These are phyloP conservation scores for Pachysolen tannophilus DNA, from an alignment of 805 yeast genomes.

Conservation along the genomic window DNA sequence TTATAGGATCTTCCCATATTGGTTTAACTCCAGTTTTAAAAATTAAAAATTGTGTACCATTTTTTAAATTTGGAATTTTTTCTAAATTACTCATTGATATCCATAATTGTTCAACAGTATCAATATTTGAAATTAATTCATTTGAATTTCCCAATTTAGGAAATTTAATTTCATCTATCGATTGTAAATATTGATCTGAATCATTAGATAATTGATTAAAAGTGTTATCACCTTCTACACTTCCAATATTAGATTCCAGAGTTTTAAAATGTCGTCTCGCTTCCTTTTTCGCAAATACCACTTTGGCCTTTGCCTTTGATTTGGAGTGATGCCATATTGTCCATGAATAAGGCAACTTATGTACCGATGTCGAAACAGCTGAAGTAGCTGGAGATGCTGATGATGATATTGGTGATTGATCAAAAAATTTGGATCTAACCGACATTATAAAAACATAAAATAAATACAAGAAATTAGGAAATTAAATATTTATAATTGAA, in stretches of 20 bases:
- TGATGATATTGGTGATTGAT: neutral
- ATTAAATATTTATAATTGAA: too few species aligned
- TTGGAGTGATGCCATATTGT: slow-evolving; percentile 40
- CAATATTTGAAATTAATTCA: slow-evolving; percentile 22
- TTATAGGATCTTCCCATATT: slow-evolving; percentile 61
- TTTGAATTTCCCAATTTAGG: slow-evolving; percentile 18
- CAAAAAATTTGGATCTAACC: neutral
- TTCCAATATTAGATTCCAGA: slow-evolving; percentile 11
- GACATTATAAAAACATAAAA: too few species aligned
- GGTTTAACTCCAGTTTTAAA: slow-evolving; percentile 57
- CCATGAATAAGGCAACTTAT: slow-evolving; percentile 40
- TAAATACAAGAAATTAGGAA: too few species aligned
- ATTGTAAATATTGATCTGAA: slow-evolving; percentile 37
- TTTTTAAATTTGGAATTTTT: slow-evolving; percentile 28
- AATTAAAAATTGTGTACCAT: slow-evolving; percentile 45
- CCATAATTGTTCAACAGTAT: slow-evolving; percentile 49
- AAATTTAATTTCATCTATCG: slow-evolving; percentile 35
- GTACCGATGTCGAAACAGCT: slow-evolving; percentile 10
- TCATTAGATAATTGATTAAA: slow-evolving; percentile 12
- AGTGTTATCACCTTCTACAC: slow-evolving; percentile 2
- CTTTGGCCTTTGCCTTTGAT: slow-evolving; percentile 15
- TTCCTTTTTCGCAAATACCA: too few species aligned
- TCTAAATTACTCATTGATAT: slow-evolving; percentile 30
- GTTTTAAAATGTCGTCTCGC: slow-evolving; percentile 9
- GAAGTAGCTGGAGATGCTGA: too few species aligned